Evolutionary conservation across 768 basidiomycete species (phyloP).

Genomic region (Trametes coccinea): DNA sequence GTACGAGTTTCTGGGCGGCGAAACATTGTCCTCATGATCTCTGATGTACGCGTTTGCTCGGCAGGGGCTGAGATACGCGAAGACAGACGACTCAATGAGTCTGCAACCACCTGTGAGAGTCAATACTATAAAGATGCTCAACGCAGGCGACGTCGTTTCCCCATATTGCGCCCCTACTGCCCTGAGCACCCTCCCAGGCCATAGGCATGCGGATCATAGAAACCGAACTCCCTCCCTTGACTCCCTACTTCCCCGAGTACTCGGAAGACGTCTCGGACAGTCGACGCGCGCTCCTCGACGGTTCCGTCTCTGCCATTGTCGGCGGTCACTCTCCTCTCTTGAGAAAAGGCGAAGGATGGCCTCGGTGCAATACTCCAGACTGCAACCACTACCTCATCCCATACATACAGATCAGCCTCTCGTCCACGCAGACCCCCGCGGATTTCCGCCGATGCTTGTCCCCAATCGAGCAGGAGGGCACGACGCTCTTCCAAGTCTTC

Average conservation of each 20-base stretch:
- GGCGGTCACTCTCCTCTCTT: conserved; percentile 8
- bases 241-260: conserved; percentile 13
- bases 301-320: conserved; percentile 5
- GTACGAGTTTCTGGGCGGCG: not conserved
- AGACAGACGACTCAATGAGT: not conserved
- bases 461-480: not conserved
- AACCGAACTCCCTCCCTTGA: not conserved
- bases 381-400: conserved; percentile 9
- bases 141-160: too few relatives aligned
- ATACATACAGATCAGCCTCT: conserved; percentile 16
- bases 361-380: not conserved
- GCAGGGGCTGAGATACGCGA: too few relatives aligned
- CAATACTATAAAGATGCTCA: too few relatives aligned
- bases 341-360: conserved; percentile 5
- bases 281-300: not conserved
- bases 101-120: not conserved
- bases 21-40: not conserved
- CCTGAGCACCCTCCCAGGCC: too few relatives aligned
- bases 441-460: conserved; percentile 9
- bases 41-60: too few relatives aligned
- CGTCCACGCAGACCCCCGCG: conserved; percentile 6
- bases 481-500: conserved; percentile 12
- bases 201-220: not conserved
- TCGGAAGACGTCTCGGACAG: not conserved
- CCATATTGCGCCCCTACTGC: too few relatives aligned